Evolutionary conservation across 306 rosid genomes (phyloP).

Genomic region (Boehmeria nivea): DNA sequence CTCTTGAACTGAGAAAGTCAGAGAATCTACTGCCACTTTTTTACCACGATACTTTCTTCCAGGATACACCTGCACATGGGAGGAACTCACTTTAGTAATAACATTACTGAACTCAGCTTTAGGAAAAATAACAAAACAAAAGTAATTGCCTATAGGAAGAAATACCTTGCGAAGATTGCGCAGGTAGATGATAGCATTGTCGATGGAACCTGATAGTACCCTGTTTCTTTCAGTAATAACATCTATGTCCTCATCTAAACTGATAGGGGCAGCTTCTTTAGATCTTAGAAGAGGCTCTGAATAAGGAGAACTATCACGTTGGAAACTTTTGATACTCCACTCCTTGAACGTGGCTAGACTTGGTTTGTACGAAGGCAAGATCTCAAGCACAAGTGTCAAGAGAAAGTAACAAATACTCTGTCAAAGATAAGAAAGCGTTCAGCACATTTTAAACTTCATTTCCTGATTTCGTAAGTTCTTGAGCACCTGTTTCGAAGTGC

Average conservation of each 20-base stretch:
- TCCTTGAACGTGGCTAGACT: conserved; percentile 41
- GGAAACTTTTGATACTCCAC: conserved; percentile 39
- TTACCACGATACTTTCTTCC: conserved; percentile 47
- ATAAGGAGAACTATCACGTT: conserved; percentile 28
- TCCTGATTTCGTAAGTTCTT: background rate
- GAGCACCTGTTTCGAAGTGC: background rate
- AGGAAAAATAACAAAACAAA: background rate
- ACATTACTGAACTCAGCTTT: conserved; percentile 6
- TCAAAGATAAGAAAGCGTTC: conserved; percentile 23
- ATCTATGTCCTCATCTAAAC: conserved; percentile 69
- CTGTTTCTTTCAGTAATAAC: conserved; percentile 83
- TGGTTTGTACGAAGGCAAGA: conserved; percentile 55
- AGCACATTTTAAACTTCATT: background rate
- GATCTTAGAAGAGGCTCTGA: conserved; percentile 62
- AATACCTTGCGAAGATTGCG: conserved; percentile 81
- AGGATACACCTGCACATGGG: conserved; percentile 48
- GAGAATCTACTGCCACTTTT: conserved; percentile 84
- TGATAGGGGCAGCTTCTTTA: conserved; percentile 35
- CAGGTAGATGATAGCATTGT: conserved; percentile 77
- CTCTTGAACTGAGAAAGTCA: conserved; percentile 87
- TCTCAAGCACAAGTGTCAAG: conserved; percentile 71
- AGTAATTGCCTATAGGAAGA: conserved; percentile 16
- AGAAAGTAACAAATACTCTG: conserved; percentile 76
- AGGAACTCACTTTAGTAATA: background rate
- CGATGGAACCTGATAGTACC: conserved; percentile 80